Conservation (phyloP, 257 asterid genomes). For the Hygrophila difformis region DNA sequence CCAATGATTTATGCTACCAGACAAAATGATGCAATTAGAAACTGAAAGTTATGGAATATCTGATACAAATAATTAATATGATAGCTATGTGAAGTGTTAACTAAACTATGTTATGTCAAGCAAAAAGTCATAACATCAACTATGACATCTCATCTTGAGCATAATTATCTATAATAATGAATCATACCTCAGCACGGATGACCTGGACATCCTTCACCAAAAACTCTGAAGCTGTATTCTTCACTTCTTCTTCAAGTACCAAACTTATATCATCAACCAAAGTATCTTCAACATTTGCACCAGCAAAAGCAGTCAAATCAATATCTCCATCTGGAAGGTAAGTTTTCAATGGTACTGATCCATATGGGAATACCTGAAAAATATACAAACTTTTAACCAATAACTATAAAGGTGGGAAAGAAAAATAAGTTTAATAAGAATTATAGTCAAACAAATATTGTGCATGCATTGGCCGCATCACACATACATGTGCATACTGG, state of each 20-base stretch:
- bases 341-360: conserved; percentile 91
- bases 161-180: conserved; percentile 1
- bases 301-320: conserved; percentile 77
- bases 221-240: conserved; percentile 40
- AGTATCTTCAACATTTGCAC: conserved; percentile 45
- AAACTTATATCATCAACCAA: conserved; percentile 47
- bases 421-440: neutral
- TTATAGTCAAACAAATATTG: neutral
- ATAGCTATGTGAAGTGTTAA: no score
- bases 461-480: no score
- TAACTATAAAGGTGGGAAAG: neutral
- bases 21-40: conserved; percentile 14
- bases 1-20: neutral
- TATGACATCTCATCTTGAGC: neutral
- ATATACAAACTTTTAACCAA: conserved; percentile 14
- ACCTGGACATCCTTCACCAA: conserved; percentile 76
- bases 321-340: conserved; percentile 98
- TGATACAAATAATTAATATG: no score
- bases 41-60: no score
- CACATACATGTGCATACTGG: no score
- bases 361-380: conserved; percentile 77
- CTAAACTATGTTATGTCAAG: no score
- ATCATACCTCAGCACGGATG: conserved; percentile 79
- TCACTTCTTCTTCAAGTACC: conserved; percentile 60
- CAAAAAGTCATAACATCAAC: no score